phyloP scores from a whole-genome alignment of 805 yeast genomes.

The Soucietia sequanensis region DNA sequence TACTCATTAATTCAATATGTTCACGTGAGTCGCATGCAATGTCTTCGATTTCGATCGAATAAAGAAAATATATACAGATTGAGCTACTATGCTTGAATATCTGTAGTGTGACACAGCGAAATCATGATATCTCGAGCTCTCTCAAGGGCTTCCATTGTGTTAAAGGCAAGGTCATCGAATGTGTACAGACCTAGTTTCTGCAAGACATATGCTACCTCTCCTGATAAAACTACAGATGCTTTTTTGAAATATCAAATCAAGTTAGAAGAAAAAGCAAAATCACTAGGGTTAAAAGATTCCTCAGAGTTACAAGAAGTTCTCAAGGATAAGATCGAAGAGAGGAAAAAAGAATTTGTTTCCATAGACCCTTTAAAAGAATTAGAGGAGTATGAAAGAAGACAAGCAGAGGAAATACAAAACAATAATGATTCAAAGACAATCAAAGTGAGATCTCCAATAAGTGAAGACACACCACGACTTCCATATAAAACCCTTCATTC shows the following conservation, averaged over 20 bases:
- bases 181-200: no score
- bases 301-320: conserved; percentile 62
- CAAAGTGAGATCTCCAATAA: conserved; percentile 35
- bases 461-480: conserved; percentile 29
- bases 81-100: no score
- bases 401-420: conserved; percentile 23
- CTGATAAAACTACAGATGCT: neutral
- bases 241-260: conserved; percentile 26
- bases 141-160: no score
- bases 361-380: conserved; percentile 70
- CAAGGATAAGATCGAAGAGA: conserved; percentile 57
- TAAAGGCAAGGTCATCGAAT: no score
- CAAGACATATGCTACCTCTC: neutral
- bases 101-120: no score
- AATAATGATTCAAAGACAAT: conserved; percentile 22
- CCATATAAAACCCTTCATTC: conserved; percentile 75
- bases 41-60: no score
- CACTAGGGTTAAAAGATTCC: conserved; percentile 38
- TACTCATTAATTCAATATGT: no score
- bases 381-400: conserved; percentile 52
- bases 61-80: no score
- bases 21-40: no score
- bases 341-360: conserved; percentile 54
- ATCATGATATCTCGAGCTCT: no score
- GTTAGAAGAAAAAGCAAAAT: conserved; percentile 34